Evolutionary conservation across 371 early-diverging fungal genomes (phyloP), one percentile per base, ranked within the genome.

Genomic region (Haplosporangium sp.): DNA sequence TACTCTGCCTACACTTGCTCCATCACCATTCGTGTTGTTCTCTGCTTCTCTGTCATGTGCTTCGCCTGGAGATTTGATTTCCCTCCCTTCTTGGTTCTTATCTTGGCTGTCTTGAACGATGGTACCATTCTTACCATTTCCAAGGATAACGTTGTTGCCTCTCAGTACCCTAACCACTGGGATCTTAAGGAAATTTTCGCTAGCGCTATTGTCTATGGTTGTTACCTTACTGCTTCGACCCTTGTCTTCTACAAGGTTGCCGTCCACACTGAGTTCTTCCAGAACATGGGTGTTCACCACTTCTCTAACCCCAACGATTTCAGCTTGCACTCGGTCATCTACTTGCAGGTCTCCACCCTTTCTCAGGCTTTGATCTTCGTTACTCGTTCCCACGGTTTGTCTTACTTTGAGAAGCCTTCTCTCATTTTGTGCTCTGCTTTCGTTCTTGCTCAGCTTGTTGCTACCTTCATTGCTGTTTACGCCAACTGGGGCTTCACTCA

Each of bases 81-180:
- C 85, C 89, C 89, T 82, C 89, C 89, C 34, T 88, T 88, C 84
- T 86, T 87, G 86, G 85, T 88, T 38, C 82, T 88, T 85, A 88
- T 88, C 77, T 82, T 88, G 57, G 89, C 89, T 44, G 85, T 88
- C 64, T 77, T 88, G 59, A 88, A 88, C 76, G 89, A 88, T 67
- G 89, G 89, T 79, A 88, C 89, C 47, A 88, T 88, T 71, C 84
- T 88, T 86, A 88, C 89, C 58, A 88, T 88, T 62, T 87, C 87
- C 19, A 88, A 85, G 55, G 89, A 88, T 72, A 86, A 87, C 66
- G 89, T 88, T 65, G 77, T 81, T 39, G 86, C 89, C 40, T 88
- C 89, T 20, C 87, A 87, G 55, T 85, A 75, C 69, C 89, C 89
- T 50, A 85, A 88, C 73, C 82, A 86, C 61, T 88, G 89, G 89